Base-by-base conservation (phyloP, 1,284 basidiomycete genomes). In the Vanrija sp. region DNA sequence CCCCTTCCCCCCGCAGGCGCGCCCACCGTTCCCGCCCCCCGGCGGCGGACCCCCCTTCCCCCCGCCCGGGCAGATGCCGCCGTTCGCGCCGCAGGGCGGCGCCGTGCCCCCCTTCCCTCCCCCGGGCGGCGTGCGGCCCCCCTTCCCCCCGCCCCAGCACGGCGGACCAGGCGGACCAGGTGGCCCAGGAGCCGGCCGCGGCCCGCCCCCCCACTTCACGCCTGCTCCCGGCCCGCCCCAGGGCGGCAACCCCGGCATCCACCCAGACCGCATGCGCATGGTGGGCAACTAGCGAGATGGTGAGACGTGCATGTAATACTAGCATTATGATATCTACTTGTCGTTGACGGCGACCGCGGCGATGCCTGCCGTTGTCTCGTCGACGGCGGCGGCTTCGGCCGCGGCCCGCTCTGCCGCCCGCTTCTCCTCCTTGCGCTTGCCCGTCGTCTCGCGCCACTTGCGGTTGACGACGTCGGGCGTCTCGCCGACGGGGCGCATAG, bases 181-280 rank as follows among this genome's bases (percentile, higher is more conserved):
- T 46, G 51, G 19, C 53, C 43, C 41, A 51, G 46, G n/a, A n/a
- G n/a, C n/a, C n/a, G n/a, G 27, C 22, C n/a, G 31, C 12, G 37
- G 39, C 14, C 61, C 64, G 5, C 74, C 72, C 18, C 77, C 78
- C 45, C 75, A 50, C 14, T 63, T 64, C 45, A 60, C 60, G 8
- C 66, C 59, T 19, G 44, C 46, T n/a, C 46, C 51, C 18, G 54
- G 51, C 10, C 63, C 59, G 10, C 66, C 61, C 22, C 42, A 49
- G 12, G 57, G 37, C 3, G 67, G 54, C 10, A 53, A 58, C 15
- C 61, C 78, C 19, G 85, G 82, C 25, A 88, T 92, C 62, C 89
- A 92, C 75, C 89, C 89, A n/a, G 89, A 92, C 75, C 81, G 89
- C 57, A 64, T 89, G 71, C 80, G 88, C 56, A 90, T 91, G 88